These are phyloP conservation scores for Fraxinus angustifolia DNA, from an alignment of 305 asterid species.

Conservation along the genomic window DNA sequence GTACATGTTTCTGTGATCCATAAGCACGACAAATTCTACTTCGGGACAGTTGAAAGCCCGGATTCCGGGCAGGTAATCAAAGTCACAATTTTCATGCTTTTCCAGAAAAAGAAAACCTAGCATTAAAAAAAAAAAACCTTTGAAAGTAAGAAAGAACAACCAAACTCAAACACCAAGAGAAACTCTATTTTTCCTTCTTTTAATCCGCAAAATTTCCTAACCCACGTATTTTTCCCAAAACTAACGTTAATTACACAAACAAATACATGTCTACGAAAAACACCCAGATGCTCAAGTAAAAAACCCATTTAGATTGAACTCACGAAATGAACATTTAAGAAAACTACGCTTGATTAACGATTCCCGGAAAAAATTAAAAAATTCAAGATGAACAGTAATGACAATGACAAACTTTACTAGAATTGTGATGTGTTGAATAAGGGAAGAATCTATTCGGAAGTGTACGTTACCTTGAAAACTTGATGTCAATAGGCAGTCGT, in stretches of 20 bases:
- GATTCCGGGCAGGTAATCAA: background rate
- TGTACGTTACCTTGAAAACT: slow-evolving; percentile 11
- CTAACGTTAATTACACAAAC: background rate
- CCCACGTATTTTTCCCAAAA: background rate
- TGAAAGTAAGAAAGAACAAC: background rate
- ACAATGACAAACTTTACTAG: background rate
- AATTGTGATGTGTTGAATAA: background rate
- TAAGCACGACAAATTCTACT: background rate
- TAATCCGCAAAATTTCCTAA: background rate
- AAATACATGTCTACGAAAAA: background rate
- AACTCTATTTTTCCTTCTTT: background rate
- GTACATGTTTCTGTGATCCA: background rate
- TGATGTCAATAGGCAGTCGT: background rate
- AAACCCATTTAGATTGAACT: background rate
- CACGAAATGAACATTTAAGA: slow-evolving; percentile 11
- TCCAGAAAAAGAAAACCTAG: background rate
- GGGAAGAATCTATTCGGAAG: background rate
- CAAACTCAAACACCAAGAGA: background rate
- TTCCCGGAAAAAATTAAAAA: background rate
- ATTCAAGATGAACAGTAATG: background rate
- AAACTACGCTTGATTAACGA: background rate
- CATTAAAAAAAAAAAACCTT: background rate
- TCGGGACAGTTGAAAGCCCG: background rate
- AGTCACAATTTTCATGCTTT: background rate
- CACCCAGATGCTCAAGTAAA: background rate